Conservation (phyloP, 1,284 basidiomycete genomes). For the Tilletia horrida region DNA sequence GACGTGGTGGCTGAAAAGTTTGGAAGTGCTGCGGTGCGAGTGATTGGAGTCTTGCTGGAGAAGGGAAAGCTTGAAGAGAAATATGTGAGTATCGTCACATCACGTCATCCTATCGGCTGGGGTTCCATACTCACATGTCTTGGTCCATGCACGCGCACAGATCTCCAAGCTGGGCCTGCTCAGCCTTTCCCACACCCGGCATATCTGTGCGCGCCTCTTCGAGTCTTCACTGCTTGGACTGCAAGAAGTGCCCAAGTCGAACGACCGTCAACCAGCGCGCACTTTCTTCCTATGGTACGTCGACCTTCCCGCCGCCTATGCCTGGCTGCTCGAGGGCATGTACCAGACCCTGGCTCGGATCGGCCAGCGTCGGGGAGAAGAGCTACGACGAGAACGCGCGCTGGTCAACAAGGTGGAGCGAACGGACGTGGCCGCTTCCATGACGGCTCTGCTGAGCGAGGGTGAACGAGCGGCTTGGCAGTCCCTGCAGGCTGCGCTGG, state of each 20-base stretch:
- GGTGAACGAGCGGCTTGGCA: neutral
- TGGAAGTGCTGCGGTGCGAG: conserved; percentile 78
- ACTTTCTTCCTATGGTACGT: conserved; percentile 54
- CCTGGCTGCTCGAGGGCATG: conserved; percentile 51
- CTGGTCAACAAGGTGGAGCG: conserved; percentile 47
- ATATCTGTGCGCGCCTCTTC: conserved; percentile 70
- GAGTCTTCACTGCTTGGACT: conserved; percentile 44
- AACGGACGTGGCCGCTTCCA: conserved; percentile 31
- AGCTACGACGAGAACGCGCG: conserved; percentile 34
- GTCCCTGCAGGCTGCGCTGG: neutral
- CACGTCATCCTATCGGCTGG: neutral
- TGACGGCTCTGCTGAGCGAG: conserved; percentile 7
- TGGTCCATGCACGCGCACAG: conserved; percentile 58
- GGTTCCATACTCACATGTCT: neutral
- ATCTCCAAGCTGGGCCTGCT: conserved; percentile 91
- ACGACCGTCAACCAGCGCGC: conserved; percentile 47
- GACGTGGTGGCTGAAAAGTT: conserved; percentile 77
- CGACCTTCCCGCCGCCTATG: conserved; percentile 42
- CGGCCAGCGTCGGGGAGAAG: conserved; percentile 40
- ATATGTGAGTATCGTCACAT: conserved; percentile 63
- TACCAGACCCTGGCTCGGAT: conserved; percentile 41
- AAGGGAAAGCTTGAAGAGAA: conserved; percentile 97
- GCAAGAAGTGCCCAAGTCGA: conserved; percentile 53
- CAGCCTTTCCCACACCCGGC: conserved; percentile 78
- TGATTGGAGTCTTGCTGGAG: conserved; percentile 74